Percentiles rank a stretch among this genome's conserved stretches.
phyloP scores from a whole-genome alignment of 345 rosid species.

The Streptanthus diversifolius region DNA sequence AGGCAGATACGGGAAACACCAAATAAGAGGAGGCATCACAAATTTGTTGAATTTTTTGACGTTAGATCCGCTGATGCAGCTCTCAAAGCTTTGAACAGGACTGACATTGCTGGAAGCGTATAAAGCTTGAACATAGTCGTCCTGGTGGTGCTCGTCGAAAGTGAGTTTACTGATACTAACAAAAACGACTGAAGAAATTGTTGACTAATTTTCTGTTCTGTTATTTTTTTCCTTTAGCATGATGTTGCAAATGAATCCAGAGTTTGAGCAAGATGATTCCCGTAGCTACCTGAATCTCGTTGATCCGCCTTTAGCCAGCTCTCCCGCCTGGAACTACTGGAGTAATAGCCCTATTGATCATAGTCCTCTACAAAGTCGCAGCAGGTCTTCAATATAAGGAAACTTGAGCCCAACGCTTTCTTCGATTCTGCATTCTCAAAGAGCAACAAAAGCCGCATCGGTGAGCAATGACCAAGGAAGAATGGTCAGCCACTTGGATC shows the following conservation, averaged over 20 bases:
- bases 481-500: slow-evolving; percentile 38
- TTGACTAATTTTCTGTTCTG: not conserved
- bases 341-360: slow-evolving; percentile 51
- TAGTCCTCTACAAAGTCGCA: slow-evolving; percentile 39
- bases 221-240: slow-evolving; percentile 36
- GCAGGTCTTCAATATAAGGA: slow-evolving; percentile 44
- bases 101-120: slow-evolving; percentile 80
- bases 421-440: slow-evolving; percentile 45
- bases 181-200: not conserved
- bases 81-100: slow-evolving; percentile 61
- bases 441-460: slow-evolving; percentile 44
- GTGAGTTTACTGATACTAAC: slow-evolving; percentile 34
- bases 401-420: slow-evolving; percentile 53
- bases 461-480: slow-evolving; percentile 49
- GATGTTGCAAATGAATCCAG: slow-evolving; percentile 60
- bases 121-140: slow-evolving; percentile 83
- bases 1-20: slow-evolving; percentile 83
- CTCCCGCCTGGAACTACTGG: slow-evolving; percentile 57
- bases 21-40: slow-evolving; percentile 76
- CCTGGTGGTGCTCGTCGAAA: slow-evolving; percentile 80
- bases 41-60: slow-evolving; percentile 77
- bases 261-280: slow-evolving; percentile 61
- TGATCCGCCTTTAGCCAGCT: slow-evolving; percentile 54
- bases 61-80: slow-evolving; percentile 81
- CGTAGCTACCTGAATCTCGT: slow-evolving; percentile 43